Conservation (phyloP, 2,329 filamentous ascomycete species). For the Tolypocladium ophioglossoides region DNA sequence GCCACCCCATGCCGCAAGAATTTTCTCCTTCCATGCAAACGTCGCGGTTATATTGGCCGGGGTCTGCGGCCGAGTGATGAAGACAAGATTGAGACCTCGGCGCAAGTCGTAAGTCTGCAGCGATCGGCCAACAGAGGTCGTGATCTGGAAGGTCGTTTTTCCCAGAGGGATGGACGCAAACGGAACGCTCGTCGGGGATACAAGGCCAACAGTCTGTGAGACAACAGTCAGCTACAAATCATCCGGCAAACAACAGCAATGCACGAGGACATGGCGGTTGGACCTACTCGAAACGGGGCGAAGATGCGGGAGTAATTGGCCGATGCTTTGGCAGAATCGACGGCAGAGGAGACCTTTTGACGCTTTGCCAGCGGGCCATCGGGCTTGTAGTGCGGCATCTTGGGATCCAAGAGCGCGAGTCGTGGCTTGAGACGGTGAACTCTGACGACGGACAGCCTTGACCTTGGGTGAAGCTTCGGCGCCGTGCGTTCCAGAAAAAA, state of each 20-base stretch:
- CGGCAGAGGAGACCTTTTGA: constrained; percentile 49
- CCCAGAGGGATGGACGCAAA: constrained; percentile 84
- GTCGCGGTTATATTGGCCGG: constrained; percentile 79
- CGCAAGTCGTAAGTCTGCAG: constrained; percentile 94
- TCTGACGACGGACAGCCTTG: background rate
- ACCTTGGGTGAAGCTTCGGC: background rate
- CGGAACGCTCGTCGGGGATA: constrained; percentile 81
- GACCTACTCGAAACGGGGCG: constrained; percentile 76
- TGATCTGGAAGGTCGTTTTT: constrained; percentile 94
- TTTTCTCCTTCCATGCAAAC: constrained; percentile 72
- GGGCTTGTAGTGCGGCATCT: constrained; percentile 47
- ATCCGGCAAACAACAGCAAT: background rate
- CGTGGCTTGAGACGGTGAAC: background rate
- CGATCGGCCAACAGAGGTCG: constrained; percentile 80
- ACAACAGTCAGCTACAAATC: background rate
- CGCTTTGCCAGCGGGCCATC: constrained; percentile 63
- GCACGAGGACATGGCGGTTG: background rate
- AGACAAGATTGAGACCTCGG: constrained; percentile 81
- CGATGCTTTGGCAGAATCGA: constrained; percentile 25
- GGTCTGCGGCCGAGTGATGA: constrained; percentile 85
- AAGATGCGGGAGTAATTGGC: constrained; percentile 66
- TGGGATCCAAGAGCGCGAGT: constrained; percentile 4
- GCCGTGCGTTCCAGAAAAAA: constrained; percentile 10
- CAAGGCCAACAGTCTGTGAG: constrained; percentile 74
- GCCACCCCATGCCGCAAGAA: constrained; percentile 85